Percentiles rank a stretch among this genome's conserved stretches.
These are phyloP conservation scores for Euphorbia lathyris DNA, from an alignment of 345 rosid genomes.

Conservation along the genomic window DNA sequence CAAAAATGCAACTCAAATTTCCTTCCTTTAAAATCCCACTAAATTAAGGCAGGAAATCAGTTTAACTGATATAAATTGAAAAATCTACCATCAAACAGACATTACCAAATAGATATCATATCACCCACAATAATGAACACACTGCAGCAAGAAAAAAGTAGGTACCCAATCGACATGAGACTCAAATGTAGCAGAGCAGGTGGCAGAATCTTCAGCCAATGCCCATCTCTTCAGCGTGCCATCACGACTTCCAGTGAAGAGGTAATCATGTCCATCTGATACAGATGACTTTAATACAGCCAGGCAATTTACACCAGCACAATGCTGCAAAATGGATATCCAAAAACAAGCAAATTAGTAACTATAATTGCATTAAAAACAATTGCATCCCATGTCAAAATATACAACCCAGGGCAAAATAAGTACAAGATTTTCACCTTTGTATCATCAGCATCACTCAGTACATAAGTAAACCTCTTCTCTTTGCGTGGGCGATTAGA, in stretches of 20 bases:
- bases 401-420: background rate
- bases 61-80: background rate
- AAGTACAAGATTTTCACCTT: conserved; percentile 45
- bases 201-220: conserved; percentile 58
- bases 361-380: background rate
- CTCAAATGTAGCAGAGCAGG: conserved; percentile 93
- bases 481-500: conserved; percentile 92
- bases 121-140: conserved; percentile 5
- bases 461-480: conserved; percentile 89
- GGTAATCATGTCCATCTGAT: conserved; percentile 50
- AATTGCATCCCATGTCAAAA: background rate
- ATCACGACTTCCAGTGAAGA: conserved; percentile 98
- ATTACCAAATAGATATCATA: background rate
- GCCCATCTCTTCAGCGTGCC: conserved; percentile 96
- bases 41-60: background rate
- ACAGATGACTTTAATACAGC: conserved; percentile 57
- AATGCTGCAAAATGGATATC: conserved; percentile 65
- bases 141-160: conserved; percentile 10
- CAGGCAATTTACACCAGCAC: conserved; percentile 93
- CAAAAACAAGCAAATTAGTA: conserved; percentile 24
- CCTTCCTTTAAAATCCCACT: background rate
- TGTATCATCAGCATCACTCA: conserved; percentile 67
- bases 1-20: background rate
- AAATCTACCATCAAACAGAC: background rate
- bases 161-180: conserved; percentile 99